Percentiles rank a stretch among this genome's conserved stretches.
These are phyloP conservation scores for Aureobasidium sp. DNA, from an alignment of 2,329 filamentous ascomycete species.

Conservation along the genomic window DNA sequence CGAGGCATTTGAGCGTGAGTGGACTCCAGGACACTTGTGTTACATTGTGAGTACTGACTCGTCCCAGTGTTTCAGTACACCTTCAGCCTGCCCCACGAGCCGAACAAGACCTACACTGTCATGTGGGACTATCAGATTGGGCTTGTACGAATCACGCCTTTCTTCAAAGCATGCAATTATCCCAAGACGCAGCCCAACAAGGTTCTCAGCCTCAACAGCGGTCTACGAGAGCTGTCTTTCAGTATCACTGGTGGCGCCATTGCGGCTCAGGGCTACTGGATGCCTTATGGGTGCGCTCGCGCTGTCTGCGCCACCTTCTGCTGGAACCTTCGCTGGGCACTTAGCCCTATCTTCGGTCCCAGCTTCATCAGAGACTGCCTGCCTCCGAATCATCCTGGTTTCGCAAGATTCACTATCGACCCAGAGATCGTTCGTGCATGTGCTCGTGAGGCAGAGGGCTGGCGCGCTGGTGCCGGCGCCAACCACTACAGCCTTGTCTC, in stretches of 20 bases:
- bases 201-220: slow-evolving; percentile 61
- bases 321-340: slow-evolving; percentile 69
- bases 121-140: slow-evolving; percentile 98
- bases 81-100: slow-evolving; percentile 63
- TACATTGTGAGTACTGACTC: slow-evolving; percentile 15
- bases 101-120: slow-evolving; percentile 58
- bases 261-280: slow-evolving; percentile 94
- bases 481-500: background rate
- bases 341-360: slow-evolving; percentile 86
- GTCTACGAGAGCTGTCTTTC: slow-evolving; percentile 81
- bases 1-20: slow-evolving; percentile 78
- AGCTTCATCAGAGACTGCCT: slow-evolving; percentile 70
- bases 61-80: slow-evolving; percentile 71
- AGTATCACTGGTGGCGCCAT: slow-evolving; percentile 93
- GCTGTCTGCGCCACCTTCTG: slow-evolving; percentile 89
- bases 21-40: background rate
- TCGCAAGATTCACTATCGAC: slow-evolving; percentile 34
- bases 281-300: slow-evolving; percentile 80
- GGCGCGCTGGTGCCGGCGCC: slow-evolving; percentile 21
- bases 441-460: slow-evolving; percentile 31
- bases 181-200: slow-evolving; percentile 89
- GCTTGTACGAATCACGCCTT: slow-evolving; percentile 84
- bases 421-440: slow-evolving; percentile 33
- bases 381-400: slow-evolving; percentile 54
- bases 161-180: slow-evolving; percentile 87